Percentiles rank a stretch among this genome's conserved stretches.
Evolutionary conservation across 2,329 filamentous ascomycete species (phyloP).

Genomic region (Plectosphaerella plurivora): DNA sequence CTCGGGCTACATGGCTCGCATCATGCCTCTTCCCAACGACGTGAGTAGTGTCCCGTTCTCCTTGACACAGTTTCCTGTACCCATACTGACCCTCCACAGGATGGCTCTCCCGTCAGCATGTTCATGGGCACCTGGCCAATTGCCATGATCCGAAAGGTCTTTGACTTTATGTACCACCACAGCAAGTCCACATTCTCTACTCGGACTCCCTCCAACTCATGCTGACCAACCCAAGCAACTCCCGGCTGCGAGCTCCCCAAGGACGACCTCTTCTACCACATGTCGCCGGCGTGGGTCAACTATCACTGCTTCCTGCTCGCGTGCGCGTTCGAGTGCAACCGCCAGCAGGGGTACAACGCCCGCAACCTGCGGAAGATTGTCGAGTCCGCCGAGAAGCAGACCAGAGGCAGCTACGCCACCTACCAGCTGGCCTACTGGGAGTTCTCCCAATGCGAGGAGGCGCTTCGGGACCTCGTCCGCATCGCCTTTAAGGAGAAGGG

Average conservation of each 20-base stretch:
- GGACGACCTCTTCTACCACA: not conserved
- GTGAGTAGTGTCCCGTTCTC: conserved; percentile 12
- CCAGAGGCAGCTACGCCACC: not conserved
- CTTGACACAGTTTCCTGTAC: not conserved
- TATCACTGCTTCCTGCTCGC: conserved; percentile 26
- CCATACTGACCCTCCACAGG: conserved; percentile 14
- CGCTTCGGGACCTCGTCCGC: conserved; percentile 6
- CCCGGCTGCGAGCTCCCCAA: not conserved
- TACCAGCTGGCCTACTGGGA: conserved; percentile 6
- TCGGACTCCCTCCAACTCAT: not conserved
- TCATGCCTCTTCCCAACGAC: conserved; percentile 20
- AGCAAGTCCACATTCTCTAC: conserved; percentile 16
- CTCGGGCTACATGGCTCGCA: conserved; percentile 27
- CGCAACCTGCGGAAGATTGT: conserved; percentile 1
- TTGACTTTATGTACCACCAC: conserved; percentile 29
- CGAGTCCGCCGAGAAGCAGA: not conserved
- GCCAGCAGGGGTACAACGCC: conserved; percentile 10
- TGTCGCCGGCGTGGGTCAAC: conserved; percentile 14
- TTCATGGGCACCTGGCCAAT: not conserved
- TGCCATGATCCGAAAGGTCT: conserved; percentile 11
- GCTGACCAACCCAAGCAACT: not conserved
- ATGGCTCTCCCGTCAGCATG: conserved; percentile 15
- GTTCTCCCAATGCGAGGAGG: not conserved
- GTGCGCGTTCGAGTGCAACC: conserved; percentile 10
- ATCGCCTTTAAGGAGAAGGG: conserved; percentile 5